Evolutionary conservation across 148 eudicot genomes (phyloP).

Genomic region (Rhododendron kiyosumense): DNA sequence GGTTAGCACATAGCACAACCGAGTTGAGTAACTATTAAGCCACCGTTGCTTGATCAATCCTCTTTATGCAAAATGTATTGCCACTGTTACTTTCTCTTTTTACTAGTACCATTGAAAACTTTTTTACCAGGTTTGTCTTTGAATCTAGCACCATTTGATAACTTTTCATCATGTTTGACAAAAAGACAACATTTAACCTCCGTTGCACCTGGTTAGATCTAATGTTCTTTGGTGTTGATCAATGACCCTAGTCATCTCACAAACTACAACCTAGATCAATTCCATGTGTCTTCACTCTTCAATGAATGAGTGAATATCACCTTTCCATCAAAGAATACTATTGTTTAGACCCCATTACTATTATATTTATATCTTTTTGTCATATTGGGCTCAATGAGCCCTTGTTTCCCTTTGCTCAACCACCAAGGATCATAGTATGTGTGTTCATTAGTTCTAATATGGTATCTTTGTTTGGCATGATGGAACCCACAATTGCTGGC

Average conservation of each 20-base stretch:
- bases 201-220: not conserved
- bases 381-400: not conserved
- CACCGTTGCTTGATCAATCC: not conserved
- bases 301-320: not conserved
- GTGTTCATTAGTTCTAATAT: not conserved
- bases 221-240: not conserved
- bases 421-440: not conserved
- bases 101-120: not conserved
- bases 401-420: not conserved
- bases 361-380: not conserved
- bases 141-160: not conserved
- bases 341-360: not conserved
- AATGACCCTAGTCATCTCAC: not conserved
- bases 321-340: not conserved
- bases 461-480: not conserved
- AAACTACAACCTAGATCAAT: not conserved
- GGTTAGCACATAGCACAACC: not conserved
- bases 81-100: not conserved
- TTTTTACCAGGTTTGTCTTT: not conserved
- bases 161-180: not conserved
- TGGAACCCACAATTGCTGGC: not conserved
- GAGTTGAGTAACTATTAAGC: not conserved
- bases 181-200: not conserved
- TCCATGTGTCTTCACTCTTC: not conserved
- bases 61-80: not conserved